phyloP scores from a whole-genome alignment of 2,329 filamentous ascomycete species.

The Trichoderma harzianum region DNA sequence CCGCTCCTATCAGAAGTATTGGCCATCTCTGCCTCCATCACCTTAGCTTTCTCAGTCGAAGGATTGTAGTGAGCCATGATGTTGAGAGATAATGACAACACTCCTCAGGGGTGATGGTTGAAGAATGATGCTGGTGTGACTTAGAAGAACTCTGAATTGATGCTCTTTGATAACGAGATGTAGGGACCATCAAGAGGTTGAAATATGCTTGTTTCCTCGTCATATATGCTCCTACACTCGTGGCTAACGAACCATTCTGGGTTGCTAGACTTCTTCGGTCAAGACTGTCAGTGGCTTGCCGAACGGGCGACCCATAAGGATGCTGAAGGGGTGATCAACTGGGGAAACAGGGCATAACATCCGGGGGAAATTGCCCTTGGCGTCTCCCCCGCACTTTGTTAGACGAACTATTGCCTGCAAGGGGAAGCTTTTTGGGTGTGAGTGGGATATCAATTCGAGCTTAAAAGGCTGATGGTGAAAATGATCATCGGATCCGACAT shows the following conservation, averaged over 20 bases:
- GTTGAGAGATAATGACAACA: background rate
- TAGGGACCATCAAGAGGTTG: background rate
- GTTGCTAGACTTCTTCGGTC: background rate
- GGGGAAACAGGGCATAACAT: background rate
- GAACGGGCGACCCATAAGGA: background rate
- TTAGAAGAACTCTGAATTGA: background rate
- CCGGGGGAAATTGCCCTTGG: background rate
- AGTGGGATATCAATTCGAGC: background rate
- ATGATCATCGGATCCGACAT: background rate
- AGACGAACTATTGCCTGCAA: background rate
- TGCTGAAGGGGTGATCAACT: background rate
- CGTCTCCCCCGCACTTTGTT: background rate
- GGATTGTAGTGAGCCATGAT: background rate
- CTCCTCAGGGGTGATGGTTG: background rate
- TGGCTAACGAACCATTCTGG: background rate
- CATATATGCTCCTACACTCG: background rate
- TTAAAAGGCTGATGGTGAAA: background rate
- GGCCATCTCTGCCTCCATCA: background rate
- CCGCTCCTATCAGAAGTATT: background rate
- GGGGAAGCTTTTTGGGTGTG: background rate
- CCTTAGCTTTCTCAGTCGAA: background rate
- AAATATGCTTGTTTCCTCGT: background rate
- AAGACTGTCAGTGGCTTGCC: background rate
- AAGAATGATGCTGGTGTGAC: background rate
- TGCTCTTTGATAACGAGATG: background rate